Base-by-base conservation (phyloP, 257 asterid genomes). In the Primulina huaijiensis region DNA sequence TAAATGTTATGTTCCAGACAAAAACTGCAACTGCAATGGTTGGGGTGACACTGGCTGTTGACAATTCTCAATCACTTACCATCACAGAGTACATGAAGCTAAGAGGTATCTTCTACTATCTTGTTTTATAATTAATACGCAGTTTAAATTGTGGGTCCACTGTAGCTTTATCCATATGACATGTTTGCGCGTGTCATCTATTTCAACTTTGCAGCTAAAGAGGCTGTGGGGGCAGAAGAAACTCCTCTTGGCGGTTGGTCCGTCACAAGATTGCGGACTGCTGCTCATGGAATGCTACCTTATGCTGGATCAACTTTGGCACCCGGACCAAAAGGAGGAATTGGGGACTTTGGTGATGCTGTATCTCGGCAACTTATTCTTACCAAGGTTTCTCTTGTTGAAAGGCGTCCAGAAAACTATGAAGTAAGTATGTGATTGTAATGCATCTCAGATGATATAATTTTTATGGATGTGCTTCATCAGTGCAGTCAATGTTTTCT, bases 171-270 rank as follows among this genome's bases (percentile, higher is more conserved):
- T 66, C 53, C 16, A 27, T 73, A 34, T 71, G 65, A 35, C 68
- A 33, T 65, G 57, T 74, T 68, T 65, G 62, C 30, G 52, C 35
- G 52, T 23, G 50, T 73, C 43, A 69, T 71, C 40, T 73, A 50
- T 27, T 70, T 64, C 46, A 71, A 50, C 3, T 64, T 73, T 83
- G 77, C 84, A 94, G 99, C 87, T 57, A 86, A 86, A 80, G 99
- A 94, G 76, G 97, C 96, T 77, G 96, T 94, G 65, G 97, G 99
- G 77, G 99, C 92, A 20, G 96, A 89, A 72, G 99, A 94, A 88
- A 88, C 96, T 79, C 99, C 97, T 74, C 89, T 83, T 68, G 96
- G 95, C 60, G 89, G 88, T 73, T 94, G 99, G 99, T 89, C 88
- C 27, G 96, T 94, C 60, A 90, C 95, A 67, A 90, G 99, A 80